Base-by-base conservation (phyloP, 768 basidiomycete species). In the Pleurotus citrinopileatus region DNA sequence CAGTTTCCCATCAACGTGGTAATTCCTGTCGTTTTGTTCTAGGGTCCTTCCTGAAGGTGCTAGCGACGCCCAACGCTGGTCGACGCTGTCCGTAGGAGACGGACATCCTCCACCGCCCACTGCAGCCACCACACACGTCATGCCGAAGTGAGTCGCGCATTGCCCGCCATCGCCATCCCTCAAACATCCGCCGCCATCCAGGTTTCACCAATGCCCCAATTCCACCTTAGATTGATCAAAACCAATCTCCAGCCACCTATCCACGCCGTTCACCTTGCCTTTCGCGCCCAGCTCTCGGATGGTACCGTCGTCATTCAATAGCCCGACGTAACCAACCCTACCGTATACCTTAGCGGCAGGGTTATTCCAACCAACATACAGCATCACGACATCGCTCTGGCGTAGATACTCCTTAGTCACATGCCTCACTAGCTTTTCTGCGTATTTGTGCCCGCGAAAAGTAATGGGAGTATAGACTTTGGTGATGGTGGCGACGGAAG, bases 321-420 rank as follows among this genome's bases (percentile, higher is more conserved):
- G 70, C 4, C 85, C 87, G 15, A 71, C 66, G 57, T 91, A 92
- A 2, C 89, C 89, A 13, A 90, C 80, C 1, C 75, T 78, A 42
- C 72, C 61, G 62, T 91, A 92, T 2, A 87, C 81, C 1, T 65
- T 73, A 0, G 72, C 76, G 4, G 77, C 80, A 1, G 55, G 63
- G 57, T 87, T 82, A 28, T 71, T 66, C 53, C 81, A 70, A 1
- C 82, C 87, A 13, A 89, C 88, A 57, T 84, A 91, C 3, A 91
- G 74, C 0, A 83, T 82, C 19, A 91, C 73, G 1, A 62, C 70
- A 13, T 77, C 65, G 58, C 83, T 83, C 12, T 50, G 25, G 15
- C 28, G 6, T 12, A 74, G 80, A 59, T 62, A 86, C 79, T 79
- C 65, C 57, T 73, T 67, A 59, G 79, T 81, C 20, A 89, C 85